phyloP scores from a whole-genome alignment of 257 asterid genomes.

The Capsicum chinense region DNA sequence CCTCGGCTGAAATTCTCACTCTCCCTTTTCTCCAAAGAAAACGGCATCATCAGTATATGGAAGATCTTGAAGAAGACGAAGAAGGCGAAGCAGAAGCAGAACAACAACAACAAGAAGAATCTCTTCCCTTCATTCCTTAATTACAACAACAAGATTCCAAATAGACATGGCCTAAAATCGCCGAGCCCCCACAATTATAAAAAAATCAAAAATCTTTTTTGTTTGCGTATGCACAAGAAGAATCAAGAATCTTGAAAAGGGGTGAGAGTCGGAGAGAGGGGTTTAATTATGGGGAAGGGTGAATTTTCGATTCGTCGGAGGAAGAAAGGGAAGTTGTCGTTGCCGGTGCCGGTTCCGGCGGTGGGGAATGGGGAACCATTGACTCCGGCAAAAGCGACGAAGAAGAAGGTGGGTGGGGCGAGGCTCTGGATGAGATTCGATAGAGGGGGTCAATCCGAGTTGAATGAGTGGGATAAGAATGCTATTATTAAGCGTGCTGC shows the following conservation, averaged over 20 bases:
- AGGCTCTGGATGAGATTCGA: slow-evolving; percentile 97
- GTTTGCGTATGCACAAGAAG: neutral
- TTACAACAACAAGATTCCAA: neutral
- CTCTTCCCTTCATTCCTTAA: slow-evolving; percentile 21
- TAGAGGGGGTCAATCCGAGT: slow-evolving; percentile 82
- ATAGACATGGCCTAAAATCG: neutral
- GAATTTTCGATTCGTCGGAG: slow-evolving; percentile 60
- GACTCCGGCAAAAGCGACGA: slow-evolving; percentile 41
- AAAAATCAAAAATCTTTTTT: neutral
- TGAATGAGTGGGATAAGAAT: slow-evolving; percentile 88
- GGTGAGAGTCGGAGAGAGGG: slow-evolving; percentile 27
- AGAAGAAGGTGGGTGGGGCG: slow-evolving; percentile 81
- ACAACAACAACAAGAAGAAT: neutral
- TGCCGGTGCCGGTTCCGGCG: slow-evolving; percentile 46
- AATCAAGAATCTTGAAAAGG: slow-evolving; percentile 13
- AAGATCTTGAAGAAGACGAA: slow-evolving; percentile 25
- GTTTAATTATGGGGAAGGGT: slow-evolving; percentile 45
- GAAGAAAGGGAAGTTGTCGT: slow-evolving; percentile 52
- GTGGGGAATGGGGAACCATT: slow-evolving; percentile 29
- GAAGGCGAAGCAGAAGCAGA: slow-evolving; percentile 15
- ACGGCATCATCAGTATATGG: neutral
- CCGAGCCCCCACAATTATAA: neutral
- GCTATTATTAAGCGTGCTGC: slow-evolving; percentile 76
- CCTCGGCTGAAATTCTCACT: slow-evolving; percentile 20
- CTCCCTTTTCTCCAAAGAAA: neutral